These are phyloP conservation scores for Logfia minima DNA, from an alignment of 129 eudicot species.

Conservation along the genomic window DNA sequence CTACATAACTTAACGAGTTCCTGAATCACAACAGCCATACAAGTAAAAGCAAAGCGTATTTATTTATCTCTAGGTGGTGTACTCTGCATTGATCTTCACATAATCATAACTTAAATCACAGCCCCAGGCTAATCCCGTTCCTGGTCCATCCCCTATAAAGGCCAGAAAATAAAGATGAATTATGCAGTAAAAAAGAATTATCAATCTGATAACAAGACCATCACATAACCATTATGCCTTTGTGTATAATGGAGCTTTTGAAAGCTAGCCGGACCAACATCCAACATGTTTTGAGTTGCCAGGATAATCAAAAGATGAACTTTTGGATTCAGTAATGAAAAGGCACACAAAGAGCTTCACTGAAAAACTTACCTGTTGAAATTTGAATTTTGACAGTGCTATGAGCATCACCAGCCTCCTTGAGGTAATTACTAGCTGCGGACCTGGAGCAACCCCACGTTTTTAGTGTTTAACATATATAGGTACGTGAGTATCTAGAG, in stretches of 20 bases:
- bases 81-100: conserved; percentile 88
- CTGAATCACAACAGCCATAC: neutral
- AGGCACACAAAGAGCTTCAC: neutral
- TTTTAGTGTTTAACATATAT: conserved; percentile 12
- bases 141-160: conserved; percentile 69
- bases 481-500: neutral
- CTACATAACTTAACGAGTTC: neutral
- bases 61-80: conserved; percentile 52
- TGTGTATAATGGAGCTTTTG: too few relatives aligned
- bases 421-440: conserved; percentile 79
- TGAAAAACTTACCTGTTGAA: conserved; percentile 58
- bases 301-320: too few relatives aligned
- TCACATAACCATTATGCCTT: neutral
- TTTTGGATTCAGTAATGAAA: neutral
- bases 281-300: too few relatives aligned
- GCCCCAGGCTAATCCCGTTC: conserved; percentile 78
- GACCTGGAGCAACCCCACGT: conserved; percentile 45
- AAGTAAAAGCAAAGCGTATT: neutral
- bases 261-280: too few relatives aligned
- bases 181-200: neutral
- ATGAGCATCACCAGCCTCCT: conserved; percentile 73
- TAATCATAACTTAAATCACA: conserved; percentile 92
- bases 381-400: conserved; percentile 86
- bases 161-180: neutral
- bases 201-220: neutral